These are phyloP conservation scores for Leccinellum albellum DNA, from an alignment of 768 basidiomycete species.

Conservation along the genomic window DNA sequence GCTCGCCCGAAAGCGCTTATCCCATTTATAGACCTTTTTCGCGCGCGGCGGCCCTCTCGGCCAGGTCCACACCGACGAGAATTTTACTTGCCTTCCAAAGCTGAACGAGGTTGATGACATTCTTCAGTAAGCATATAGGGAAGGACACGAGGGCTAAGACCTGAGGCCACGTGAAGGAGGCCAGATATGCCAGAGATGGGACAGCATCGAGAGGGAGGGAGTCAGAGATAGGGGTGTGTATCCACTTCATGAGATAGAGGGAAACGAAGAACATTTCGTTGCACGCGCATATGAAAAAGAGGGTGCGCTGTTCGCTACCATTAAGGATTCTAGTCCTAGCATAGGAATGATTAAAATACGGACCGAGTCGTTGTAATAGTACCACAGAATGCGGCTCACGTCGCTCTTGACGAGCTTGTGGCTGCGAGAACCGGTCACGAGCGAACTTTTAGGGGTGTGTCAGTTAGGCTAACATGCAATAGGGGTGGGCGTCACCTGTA, in stretches of 20 bases:
- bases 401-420: slow-evolving; percentile 93
- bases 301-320: slow-evolving; percentile 52
- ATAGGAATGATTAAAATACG: slow-evolving; percentile 30
- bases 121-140: slow-evolving; percentile 77
- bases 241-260: slow-evolving; percentile 90
- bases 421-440: slow-evolving; percentile 89
- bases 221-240: slow-evolving; percentile 58
- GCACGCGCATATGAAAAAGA: slow-evolving; percentile 90
- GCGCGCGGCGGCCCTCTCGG: slow-evolving; percentile 70
- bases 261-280: slow-evolving; percentile 97
- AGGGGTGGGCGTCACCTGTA: slow-evolving; percentile 63
- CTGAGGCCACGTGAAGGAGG: slow-evolving; percentile 70
- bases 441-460: slow-evolving; percentile 54
- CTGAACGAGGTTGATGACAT: slow-evolving; percentile 92
- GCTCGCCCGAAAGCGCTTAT: neutral
- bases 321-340: neutral
- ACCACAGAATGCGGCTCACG: slow-evolving; percentile 86
- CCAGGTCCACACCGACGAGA: slow-evolving; percentile 88
- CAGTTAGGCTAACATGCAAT: neutral
- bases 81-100: slow-evolving; percentile 98
- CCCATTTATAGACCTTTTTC: slow-evolving; percentile 24
- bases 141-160: slow-evolving; percentile 57
- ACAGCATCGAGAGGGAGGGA: slow-evolving; percentile 12
- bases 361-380: slow-evolving; percentile 92
- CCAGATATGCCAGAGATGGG: slow-evolving; percentile 18